phyloP scores from a whole-genome alignment of 2,329 filamentous ascomycete species.

The Lizonia empirigonia region DNA sequence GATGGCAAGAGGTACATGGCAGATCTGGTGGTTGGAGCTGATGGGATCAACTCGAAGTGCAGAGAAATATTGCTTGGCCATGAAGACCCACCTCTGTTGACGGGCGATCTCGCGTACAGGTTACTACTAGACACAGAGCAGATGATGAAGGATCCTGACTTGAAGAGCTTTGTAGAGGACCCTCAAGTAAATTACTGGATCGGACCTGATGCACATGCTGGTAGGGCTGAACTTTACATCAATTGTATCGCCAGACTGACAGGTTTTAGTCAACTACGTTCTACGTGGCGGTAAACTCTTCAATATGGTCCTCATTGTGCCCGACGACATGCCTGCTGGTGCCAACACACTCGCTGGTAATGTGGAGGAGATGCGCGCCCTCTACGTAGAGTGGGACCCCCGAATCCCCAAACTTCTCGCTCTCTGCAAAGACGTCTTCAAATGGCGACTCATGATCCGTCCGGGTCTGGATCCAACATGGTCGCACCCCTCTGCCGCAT shows the following conservation, averaged over 20 bases:
- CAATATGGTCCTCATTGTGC: conserved; percentile 59
- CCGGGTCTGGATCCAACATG: conserved; percentile 60
- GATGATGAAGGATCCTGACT: conserved; percentile 55
- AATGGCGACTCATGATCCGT: conserved; percentile 66
- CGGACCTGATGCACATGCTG: conserved; percentile 56
- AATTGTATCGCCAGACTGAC: neutral
- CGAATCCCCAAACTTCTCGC: conserved; percentile 59
- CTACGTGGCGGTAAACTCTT: conserved; percentile 56
- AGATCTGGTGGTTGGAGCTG: conserved; percentile 56
- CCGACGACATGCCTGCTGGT: conserved; percentile 56
- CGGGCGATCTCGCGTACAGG: conserved; percentile 59
- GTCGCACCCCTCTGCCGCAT: conserved; percentile 61
- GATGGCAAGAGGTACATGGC: conserved; percentile 47
- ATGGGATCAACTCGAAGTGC: conserved; percentile 55
- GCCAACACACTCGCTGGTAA: conserved; percentile 56
- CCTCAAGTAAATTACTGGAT: conserved; percentile 61
- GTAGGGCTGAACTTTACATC: conserved; percentile 20
- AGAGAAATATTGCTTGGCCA: conserved; percentile 53
- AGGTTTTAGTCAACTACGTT: conserved; percentile 55
- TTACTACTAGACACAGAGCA: conserved; percentile 54
- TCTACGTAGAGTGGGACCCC: conserved; percentile 65
- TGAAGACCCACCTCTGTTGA: conserved; percentile 55
- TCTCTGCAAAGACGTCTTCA: conserved; percentile 63
- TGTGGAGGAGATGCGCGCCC: conserved; percentile 59
- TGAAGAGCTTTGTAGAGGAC: conserved; percentile 53